These are phyloP conservation scores for Lactarius indigo DNA, from an alignment of 768 basidiomycete species.

Conservation along the genomic window DNA sequence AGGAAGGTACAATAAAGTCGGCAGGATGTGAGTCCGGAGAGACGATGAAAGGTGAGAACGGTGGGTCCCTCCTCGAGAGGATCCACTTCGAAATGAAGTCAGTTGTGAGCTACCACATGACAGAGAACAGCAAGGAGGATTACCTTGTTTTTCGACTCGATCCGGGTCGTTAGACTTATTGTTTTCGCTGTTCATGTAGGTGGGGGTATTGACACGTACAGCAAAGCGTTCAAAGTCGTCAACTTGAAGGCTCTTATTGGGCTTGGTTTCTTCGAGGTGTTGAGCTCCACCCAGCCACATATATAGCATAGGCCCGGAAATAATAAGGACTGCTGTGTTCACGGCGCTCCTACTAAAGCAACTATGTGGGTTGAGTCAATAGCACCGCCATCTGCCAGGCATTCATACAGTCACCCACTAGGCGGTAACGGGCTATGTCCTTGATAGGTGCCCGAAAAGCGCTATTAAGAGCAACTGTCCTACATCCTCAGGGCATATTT, in stretches of 20 bases:
- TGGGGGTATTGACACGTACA: conserved; percentile 1
- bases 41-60: neutral
- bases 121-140: too few species aligned
- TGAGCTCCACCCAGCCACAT: neutral
- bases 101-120: neutral
- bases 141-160: neutral
- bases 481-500: too few species aligned
- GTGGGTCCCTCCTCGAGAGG: neutral
- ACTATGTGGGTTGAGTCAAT: conserved; percentile 3
- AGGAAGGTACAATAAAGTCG: neutral
- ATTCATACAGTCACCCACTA: neutral
- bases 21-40: neutral
- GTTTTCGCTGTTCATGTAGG: neutral
- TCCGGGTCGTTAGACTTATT: neutral
- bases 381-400: neutral
- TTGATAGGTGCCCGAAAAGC: neutral
- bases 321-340: neutral
- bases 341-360: neutral
- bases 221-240: neutral
- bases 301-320: neutral
- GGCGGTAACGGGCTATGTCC: neutral
- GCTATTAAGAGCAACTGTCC: conserved; percentile 1
- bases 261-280: neutral
- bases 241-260: neutral
- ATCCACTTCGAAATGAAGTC: neutral